Conservation (phyloP, 2,329 filamentous ascomycete genomes). For the Intubia oerlemansii region DNA sequence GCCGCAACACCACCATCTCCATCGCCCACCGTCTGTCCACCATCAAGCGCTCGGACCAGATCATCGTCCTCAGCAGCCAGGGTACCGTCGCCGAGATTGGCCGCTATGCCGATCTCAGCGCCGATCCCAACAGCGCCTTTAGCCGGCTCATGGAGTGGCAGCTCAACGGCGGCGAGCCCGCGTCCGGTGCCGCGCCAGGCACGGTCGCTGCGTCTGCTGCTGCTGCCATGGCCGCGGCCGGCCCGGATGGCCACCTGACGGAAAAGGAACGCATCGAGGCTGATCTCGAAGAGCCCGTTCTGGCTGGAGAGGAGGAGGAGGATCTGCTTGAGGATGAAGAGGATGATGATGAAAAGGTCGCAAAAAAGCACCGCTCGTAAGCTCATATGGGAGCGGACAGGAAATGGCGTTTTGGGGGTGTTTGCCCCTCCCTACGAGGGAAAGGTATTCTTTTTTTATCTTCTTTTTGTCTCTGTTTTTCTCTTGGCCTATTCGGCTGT, state of each 20-base stretch:
- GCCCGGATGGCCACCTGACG: slow-evolving; percentile 20
- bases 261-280: slow-evolving; percentile 31
- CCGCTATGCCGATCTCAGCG: slow-evolving; percentile 56
- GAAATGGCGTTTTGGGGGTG: too few relatives aligned
- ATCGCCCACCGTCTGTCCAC: slow-evolving; percentile 92
- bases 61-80: slow-evolving; percentile 75
- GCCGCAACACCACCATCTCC: slow-evolving; percentile 88
- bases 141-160: slow-evolving; percentile 98
- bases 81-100: slow-evolving; percentile 84
- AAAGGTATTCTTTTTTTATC: too few relatives aligned
- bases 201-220: too few relatives aligned
- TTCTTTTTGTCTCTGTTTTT: too few relatives aligned
- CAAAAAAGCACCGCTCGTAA: too few relatives aligned
- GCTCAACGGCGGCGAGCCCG: slow-evolving; percentile 71
- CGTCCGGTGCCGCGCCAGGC: too few relatives aligned
- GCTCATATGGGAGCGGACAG: too few relatives aligned
- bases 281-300: slow-evolving; percentile 20
- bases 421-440: too few relatives aligned
- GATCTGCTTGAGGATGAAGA: slow-evolving; percentile 9
- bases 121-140: slow-evolving; percentile 61
- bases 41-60: slow-evolving; percentile 85
- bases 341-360: too few relatives aligned
- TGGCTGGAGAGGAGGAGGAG: slow-evolving; percentile 16
- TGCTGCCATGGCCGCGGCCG: slow-evolving; percentile 14
- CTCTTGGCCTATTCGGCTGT: too few relatives aligned